These are phyloP conservation scores for Botrytis cinerea DNA, from an alignment of 2,329 filamentous ascomycete genomes.

Conservation along the genomic window DNA sequence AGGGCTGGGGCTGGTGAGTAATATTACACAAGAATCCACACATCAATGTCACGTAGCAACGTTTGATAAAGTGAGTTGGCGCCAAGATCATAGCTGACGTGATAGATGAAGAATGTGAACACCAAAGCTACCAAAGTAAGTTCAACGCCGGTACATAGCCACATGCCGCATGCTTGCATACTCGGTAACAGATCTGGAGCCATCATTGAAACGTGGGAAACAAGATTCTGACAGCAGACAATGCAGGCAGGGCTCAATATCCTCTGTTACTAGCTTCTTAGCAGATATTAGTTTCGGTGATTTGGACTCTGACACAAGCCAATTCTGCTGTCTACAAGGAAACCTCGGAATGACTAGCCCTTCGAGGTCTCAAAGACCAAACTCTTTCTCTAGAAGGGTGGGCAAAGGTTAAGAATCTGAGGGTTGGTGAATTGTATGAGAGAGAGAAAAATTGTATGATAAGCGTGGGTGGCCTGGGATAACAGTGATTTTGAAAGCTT, in stretches of 20 bases:
- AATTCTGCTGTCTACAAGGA: neutral
- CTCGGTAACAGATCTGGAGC: conserved; percentile 29
- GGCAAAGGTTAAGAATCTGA: neutral
- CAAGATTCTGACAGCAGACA: conserved; percentile 28
- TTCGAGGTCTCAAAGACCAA: neutral
- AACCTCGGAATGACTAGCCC: neutral
- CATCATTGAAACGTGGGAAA: conserved; percentile 29
- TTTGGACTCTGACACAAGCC: neutral
- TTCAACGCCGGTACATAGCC: conserved; percentile 22
- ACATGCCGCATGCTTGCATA: conserved; percentile 25
- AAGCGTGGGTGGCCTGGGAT: neutral
- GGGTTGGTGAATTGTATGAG: neutral
- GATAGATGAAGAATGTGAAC: conserved; percentile 11
- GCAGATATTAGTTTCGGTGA: neutral
- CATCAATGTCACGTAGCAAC: conserved; percentile 16
- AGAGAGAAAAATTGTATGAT: neutral
- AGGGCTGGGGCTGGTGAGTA: conserved; percentile 19
- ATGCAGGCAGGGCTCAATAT: conserved; percentile 31
- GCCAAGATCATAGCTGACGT: conserved; percentile 19
- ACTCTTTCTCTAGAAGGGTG: neutral
- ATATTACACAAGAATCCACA: conserved; percentile 20
- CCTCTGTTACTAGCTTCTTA: conserved; percentile 25
- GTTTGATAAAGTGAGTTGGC: neutral
- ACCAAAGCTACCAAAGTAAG: neutral
- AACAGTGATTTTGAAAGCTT: neutral